Percentiles rank a stretch among this genome's conserved stretches.
These are phyloP conservation scores for Chrysochromulina tobinii DNA, from an alignment of 78 protist genomes.

Conservation along the genomic window DNA sequence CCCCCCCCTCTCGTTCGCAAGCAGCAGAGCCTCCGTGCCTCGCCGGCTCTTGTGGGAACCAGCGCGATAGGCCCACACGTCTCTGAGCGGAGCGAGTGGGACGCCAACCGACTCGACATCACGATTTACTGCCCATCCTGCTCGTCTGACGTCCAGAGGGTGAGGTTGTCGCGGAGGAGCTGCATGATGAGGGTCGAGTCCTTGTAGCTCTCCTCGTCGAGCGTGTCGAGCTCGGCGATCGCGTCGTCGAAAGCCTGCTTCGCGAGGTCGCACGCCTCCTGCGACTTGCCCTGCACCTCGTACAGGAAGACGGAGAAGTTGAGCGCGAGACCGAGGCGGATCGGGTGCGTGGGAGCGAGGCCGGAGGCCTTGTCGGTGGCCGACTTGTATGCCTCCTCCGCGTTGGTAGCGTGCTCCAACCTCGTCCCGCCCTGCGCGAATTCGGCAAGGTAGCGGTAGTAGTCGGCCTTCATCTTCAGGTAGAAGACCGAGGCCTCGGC, in stretches of 20 bases:
- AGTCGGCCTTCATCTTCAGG: slow-evolving; percentile 30
- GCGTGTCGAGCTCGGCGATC: slow-evolving; percentile 73
- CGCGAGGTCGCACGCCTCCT: slow-evolving; percentile 50
- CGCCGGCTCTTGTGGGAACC: too few species aligned
- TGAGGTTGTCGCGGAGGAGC: slow-evolving; percentile 96
- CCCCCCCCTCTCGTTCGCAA: too few species aligned
- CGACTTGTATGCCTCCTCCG: slow-evolving; percentile 73
- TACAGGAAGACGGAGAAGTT: slow-evolving; percentile 80
- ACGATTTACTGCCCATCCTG: too few species aligned
- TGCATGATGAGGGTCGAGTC: slow-evolving; percentile 77
- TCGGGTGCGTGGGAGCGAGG: slow-evolving; percentile 80
- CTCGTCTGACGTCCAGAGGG: slow-evolving; percentile 90
- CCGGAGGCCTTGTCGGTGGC: slow-evolving; percentile 74
- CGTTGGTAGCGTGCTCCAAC: background rate
- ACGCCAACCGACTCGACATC: too few species aligned
- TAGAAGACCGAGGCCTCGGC: slow-evolving; percentile 93
- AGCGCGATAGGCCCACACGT: too few species aligned
- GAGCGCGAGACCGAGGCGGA: slow-evolving; percentile 84
- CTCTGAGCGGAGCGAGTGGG: too few species aligned
- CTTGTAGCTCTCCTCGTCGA: slow-evolving; percentile 75
- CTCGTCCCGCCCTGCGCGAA: slow-evolving; percentile 21
- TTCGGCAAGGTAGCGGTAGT: slow-evolving; percentile 97
- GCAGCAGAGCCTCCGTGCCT: too few species aligned
- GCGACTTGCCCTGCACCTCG: slow-evolving; percentile 54
- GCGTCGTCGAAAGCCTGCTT: slow-evolving; percentile 83